These are phyloP conservation scores for Streptanthus diversifolius DNA, from an alignment of 345 rosid species.

Conservation along the genomic window DNA sequence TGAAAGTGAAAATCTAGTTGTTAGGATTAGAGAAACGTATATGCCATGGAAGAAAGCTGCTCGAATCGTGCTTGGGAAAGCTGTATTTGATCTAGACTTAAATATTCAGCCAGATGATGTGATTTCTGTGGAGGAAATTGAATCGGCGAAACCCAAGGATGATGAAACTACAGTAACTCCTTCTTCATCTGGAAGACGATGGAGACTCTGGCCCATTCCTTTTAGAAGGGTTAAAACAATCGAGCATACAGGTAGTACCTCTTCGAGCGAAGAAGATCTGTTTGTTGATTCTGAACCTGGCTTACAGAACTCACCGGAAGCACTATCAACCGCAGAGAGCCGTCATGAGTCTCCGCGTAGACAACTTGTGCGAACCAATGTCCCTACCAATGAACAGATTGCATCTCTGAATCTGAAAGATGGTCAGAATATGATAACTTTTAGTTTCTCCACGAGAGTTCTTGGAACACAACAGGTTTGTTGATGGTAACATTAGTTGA, in stretches of 20 bases:
- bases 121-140: constrained; percentile 58
- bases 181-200: constrained; percentile 55
- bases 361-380: constrained; percentile 68
- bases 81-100: constrained; percentile 65
- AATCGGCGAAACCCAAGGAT: constrained; percentile 36
- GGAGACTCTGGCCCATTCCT: constrained; percentile 88
- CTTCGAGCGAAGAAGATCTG: constrained; percentile 66
- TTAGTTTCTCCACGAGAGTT: constrained; percentile 86
- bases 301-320: constrained; percentile 38
- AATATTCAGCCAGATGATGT: constrained; percentile 58
- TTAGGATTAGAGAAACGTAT: constrained; percentile 55
- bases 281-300: constrained; percentile 76
- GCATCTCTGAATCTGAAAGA: constrained; percentile 87
- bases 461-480: constrained; percentile 87
- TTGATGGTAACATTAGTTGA: constrained; percentile 1
- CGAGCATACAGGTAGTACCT: constrained; percentile 52
- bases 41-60: constrained; percentile 83
- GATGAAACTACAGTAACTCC: constrained; percentile 42
- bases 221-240: constrained; percentile 78
- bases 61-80: constrained; percentile 66
- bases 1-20: constrained; percentile 63
- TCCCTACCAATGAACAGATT: constrained; percentile 83
- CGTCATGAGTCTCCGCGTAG: constrained; percentile 56
- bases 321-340: constrained; percentile 28
- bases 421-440: constrained; percentile 80